These are phyloP conservation scores for Fusarium sambucinum DNA, from an alignment of 2,329 filamentous ascomycete species.

Conservation along the genomic window DNA sequence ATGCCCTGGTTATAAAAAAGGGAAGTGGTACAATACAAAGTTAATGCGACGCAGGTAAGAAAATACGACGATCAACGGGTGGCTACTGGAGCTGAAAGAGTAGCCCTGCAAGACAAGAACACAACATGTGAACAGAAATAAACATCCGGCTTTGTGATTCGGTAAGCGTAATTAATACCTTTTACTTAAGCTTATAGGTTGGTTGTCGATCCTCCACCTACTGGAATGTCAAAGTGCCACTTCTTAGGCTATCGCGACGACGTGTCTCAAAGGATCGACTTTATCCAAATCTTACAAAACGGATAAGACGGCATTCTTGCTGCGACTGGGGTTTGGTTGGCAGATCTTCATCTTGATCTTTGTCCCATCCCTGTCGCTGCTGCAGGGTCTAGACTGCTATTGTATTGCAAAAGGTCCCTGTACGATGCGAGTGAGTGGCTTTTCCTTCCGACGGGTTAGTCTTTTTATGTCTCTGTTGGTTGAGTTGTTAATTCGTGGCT, in stretches of 20 bases:
- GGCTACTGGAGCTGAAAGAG: constrained; percentile 14
- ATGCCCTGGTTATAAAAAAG: constrained; percentile 5
- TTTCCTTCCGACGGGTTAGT: constrained; percentile 18
- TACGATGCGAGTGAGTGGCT: background rate
- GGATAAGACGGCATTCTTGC: constrained; percentile 34
- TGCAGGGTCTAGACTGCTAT: constrained; percentile 16
- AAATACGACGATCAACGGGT: constrained; percentile 20
- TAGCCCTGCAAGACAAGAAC: background rate
- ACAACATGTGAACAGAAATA: background rate
- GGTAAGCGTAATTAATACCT: constrained; percentile 5
- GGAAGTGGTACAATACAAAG: constrained; percentile 5
- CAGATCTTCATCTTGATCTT: constrained; percentile 33
- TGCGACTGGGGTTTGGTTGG: constrained; percentile 6
- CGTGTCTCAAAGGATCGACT: constrained; percentile 10
- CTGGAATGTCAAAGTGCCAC: background rate
- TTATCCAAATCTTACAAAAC: constrained; percentile 12
- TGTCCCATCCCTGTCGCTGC: constrained; percentile 9
- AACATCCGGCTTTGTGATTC: background rate
- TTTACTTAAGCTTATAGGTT: constrained; percentile 26
- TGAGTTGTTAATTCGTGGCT: background rate
- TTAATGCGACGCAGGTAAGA: background rate
- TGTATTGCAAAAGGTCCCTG: constrained; percentile 28
- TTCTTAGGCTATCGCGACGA: constrained; percentile 1
- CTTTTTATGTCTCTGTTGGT: background rate
- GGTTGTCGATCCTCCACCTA: constrained; percentile 21